Percentiles rank a stretch among this genome's conserved stretches.
Conservation (phyloP, 2,329 filamentous ascomycete genomes). For the Penicillium sp. region DNA sequence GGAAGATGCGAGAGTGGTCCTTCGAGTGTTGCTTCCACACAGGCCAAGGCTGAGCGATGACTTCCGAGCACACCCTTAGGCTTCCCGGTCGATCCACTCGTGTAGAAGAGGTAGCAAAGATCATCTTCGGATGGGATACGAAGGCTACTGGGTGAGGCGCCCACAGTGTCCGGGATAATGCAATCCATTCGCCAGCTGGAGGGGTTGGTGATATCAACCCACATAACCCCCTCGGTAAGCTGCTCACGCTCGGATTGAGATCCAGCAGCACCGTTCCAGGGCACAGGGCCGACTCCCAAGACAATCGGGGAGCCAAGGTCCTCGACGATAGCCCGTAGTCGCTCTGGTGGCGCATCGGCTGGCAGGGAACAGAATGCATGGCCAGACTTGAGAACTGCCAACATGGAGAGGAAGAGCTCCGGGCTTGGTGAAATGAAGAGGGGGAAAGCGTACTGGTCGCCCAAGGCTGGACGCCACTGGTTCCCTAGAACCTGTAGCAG, state of each 20-base stretch:
- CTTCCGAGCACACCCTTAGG: constrained; percentile 4
- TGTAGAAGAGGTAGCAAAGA: neutral
- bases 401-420: neutral
- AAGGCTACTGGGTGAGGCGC: neutral
- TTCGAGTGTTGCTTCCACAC: neutral
- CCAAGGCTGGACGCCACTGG: neutral
- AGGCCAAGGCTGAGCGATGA: neutral
- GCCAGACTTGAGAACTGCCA: neutral
- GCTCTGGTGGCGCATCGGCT: neutral
- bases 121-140: neutral
- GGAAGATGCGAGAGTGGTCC: constrained; percentile 2
- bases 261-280: neutral
- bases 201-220: constrained; percentile 1
- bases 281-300: neutral
- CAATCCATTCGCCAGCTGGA: neutral
- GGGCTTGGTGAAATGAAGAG: neutral
- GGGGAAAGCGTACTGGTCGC: neutral
- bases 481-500: neutral
- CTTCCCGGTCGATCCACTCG: constrained; percentile 1
- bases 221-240: neutral
- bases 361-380: neutral
- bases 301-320: neutral
- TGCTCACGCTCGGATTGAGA: neutral
- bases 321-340: neutral
- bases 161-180: neutral